Evolutionary conservation across 768 basidiomycete species (phyloP).

Genomic region (Leucosporidium scottii): DNA sequence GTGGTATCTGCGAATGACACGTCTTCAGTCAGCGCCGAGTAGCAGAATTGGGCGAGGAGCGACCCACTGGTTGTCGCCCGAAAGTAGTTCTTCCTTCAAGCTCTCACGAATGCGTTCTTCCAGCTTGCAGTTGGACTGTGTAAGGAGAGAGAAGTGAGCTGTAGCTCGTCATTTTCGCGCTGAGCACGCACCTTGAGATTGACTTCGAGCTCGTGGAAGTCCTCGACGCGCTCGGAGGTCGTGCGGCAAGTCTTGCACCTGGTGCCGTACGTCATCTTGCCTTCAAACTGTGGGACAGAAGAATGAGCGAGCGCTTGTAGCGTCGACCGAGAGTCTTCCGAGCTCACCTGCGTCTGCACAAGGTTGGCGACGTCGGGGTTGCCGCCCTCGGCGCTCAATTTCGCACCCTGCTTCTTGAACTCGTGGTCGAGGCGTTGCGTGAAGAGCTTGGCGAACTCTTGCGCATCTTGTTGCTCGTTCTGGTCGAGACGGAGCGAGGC

Average conservation of each 20-base stretch:
- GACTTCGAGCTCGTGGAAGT: slow-evolving; percentile 83
- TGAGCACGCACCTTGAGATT: slow-evolving; percentile 58
- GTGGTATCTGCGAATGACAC: slow-evolving; percentile 61
- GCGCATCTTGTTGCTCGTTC: slow-evolving; percentile 90
- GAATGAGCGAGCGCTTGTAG: neutral
- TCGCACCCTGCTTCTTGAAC: slow-evolving; percentile 64
- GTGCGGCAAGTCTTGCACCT: slow-evolving; percentile 63
- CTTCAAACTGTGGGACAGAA: slow-evolving; percentile 63
- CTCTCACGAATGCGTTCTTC: slow-evolving; percentile 63
- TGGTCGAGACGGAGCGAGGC: slow-evolving; percentile 73
- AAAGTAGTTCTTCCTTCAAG: slow-evolving; percentile 63
- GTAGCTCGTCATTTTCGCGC: neutral
- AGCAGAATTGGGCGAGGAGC: neutral
- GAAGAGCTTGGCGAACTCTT: slow-evolving; percentile 96
- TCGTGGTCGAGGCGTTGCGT: slow-evolving; percentile 80
- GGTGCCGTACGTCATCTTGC: slow-evolving; percentile 71
- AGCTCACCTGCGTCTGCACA: slow-evolving; percentile 61
- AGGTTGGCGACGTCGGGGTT: slow-evolving; percentile 55
- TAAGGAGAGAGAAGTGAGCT: neutral
- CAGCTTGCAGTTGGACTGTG: slow-evolving; percentile 62
- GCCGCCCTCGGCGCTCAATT: slow-evolving; percentile 2
- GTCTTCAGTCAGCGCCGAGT: too few relatives aligned
- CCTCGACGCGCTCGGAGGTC: slow-evolving; percentile 59
- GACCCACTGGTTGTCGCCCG: slow-evolving; percentile 72
- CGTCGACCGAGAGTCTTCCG: neutral